These are phyloP conservation scores for Bacterosira constricta DNA, from an alignment of 108 stramenopile genomes.

Conservation along the genomic window DNA sequence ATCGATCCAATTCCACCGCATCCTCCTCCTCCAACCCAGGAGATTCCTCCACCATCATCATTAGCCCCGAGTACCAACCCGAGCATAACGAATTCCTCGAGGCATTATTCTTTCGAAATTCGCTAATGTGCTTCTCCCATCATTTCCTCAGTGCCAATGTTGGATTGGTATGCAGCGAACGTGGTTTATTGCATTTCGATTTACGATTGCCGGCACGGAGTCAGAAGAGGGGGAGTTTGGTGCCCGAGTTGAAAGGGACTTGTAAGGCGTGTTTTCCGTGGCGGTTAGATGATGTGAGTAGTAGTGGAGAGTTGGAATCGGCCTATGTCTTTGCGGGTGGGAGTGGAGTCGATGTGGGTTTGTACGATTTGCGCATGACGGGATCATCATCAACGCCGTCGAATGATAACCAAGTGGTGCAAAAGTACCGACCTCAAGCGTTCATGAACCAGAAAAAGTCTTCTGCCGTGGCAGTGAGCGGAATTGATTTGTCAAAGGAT, in stretches of 20 bases:
- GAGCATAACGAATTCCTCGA: constrained; percentile 17
- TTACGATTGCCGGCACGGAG: constrained; percentile 66
- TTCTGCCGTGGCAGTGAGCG: constrained; percentile 68
- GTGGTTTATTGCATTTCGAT: constrained; percentile 76
- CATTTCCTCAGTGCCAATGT: constrained; percentile 64
- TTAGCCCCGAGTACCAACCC: constrained; percentile 61
- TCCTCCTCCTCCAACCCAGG: constrained; percentile 25
- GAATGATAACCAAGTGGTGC: constrained; percentile 37
- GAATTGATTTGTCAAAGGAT: constrained; percentile 74
- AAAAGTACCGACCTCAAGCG: constrained; percentile 55
- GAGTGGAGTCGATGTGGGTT: constrained; percentile 55
- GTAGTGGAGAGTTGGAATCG: constrained; percentile 51
- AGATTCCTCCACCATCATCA: constrained; percentile 45
- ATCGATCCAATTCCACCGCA: constrained; percentile 22
- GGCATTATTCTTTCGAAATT: constrained; percentile 23
- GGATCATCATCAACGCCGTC: constrained; percentile 21
- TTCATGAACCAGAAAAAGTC: constrained; percentile 23
- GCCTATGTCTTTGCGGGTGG: constrained; percentile 80
- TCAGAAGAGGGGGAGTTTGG: constrained; percentile 54
- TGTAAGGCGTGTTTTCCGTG: constrained; percentile 78
- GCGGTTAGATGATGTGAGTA: constrained; percentile 8
- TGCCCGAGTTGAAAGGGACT: constrained; percentile 33
- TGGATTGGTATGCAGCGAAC: constrained; percentile 79
- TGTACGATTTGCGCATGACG: constrained; percentile 83
- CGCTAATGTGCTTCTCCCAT: constrained; percentile 82